Conservation (phyloP, 495 filamentous ascomycete genomes). For the Talaromyces wortmannii region DNA sequence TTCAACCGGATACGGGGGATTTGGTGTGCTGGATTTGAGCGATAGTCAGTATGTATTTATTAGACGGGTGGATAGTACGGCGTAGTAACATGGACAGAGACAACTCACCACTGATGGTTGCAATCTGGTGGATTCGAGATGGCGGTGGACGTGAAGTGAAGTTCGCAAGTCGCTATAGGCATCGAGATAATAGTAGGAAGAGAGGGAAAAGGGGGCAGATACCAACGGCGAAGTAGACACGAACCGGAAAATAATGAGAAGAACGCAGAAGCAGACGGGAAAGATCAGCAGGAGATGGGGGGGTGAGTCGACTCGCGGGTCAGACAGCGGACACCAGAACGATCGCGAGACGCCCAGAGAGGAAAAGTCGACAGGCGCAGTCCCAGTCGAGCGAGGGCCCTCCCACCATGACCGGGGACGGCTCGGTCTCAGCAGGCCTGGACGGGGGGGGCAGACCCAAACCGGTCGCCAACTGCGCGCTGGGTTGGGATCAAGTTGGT, state of each 20-base stretch:
- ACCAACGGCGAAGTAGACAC: neutral
- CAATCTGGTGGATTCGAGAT: neutral
- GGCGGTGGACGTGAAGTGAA: neutral
- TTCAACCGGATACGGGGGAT: neutral
- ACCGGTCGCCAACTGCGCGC: neutral
- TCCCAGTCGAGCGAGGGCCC: neutral
- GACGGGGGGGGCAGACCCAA: neutral
- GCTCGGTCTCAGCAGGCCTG: neutral
- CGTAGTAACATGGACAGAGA: neutral
- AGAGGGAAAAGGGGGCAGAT: neutral
- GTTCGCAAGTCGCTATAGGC: neutral
- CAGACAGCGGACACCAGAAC: neutral
- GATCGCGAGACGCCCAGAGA: neutral
- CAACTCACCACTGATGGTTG: neutral
- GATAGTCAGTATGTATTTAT: neutral
- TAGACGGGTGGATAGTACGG: neutral
- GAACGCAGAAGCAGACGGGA: neutral
- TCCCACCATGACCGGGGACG: neutral
- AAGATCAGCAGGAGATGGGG: neutral
- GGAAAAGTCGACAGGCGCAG: neutral
- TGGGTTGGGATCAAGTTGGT: neutral
- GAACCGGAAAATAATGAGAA: too few species aligned
- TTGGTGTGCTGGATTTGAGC: neutral
- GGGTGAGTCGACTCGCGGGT: neutral
- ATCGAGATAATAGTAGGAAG: neutral